Percentiles rank a stretch among this genome's conserved stretches.
These are phyloP conservation scores for Hymenoscyphus scutula DNA, from an alignment of 2,329 filamentous ascomycete genomes.

Conservation along the genomic window DNA sequence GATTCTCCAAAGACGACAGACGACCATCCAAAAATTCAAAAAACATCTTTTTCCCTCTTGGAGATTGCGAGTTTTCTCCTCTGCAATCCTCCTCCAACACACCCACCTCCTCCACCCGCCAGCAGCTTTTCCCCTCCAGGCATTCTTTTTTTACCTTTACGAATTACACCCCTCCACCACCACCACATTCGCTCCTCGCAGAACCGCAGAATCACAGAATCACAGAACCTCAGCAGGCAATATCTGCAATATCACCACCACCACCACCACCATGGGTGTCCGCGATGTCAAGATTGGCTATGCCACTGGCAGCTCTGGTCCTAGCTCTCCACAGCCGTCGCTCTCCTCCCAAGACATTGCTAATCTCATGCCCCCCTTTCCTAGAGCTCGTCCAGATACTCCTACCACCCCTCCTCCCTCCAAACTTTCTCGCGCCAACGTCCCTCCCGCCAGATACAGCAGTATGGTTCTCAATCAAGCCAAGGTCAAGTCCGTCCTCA, in stretches of 20 bases:
- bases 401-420: slow-evolving; percentile 16
- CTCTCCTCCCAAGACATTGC: slow-evolving; percentile 25
- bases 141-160: background rate
- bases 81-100: slow-evolving; percentile 1
- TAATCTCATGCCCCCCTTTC: slow-evolving; percentile 39
- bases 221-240: background rate
- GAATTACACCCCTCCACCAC: background rate
- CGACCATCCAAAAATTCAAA: background rate
- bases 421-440: slow-evolving; percentile 27
- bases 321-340: slow-evolving; percentile 18
- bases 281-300: slow-evolving; percentile 32
- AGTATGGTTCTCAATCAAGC: slow-evolving; percentile 46
- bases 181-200: background rate
- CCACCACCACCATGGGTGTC: slow-evolving; percentile 22
- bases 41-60: background rate
- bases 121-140: background rate
- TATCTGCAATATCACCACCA: slow-evolving; percentile 7
- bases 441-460: slow-evolving; percentile 34
- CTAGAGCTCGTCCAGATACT: slow-evolving; percentile 20
- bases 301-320: slow-evolving; percentile 16
- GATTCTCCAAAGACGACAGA: background rate
- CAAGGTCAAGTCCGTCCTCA: slow-evolving; percentile 90
- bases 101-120: background rate
- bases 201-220: background rate
- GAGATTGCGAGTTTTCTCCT: background rate